Conservation (phyloP, 1,139 yeast genomes). For the Hanseniaspora gamundiae region DNA sequence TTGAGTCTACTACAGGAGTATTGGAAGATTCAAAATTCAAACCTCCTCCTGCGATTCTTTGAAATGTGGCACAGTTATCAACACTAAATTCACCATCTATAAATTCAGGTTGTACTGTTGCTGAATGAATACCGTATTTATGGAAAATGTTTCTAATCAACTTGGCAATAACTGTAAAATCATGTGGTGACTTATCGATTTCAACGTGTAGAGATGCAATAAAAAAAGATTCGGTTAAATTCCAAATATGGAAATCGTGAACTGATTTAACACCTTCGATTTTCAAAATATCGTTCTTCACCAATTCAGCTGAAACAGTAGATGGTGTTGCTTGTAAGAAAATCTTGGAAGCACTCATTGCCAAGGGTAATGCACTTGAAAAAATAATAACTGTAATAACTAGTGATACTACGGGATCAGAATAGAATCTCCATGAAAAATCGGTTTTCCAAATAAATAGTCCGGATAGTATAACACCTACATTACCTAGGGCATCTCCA, state of each 20-base stretch:
- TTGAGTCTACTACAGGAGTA: background rate
- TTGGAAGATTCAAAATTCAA: conserved; percentile 7
- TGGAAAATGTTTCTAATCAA: conserved; percentile 72
- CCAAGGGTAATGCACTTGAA: conserved; percentile 82
- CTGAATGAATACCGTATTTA: conserved; percentile 78
- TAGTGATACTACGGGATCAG: conserved; percentile 79
- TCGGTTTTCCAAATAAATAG: conserved; percentile 88
- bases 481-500: conserved; percentile 92
- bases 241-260: conserved; percentile 97
- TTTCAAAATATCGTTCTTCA: conserved; percentile 51
- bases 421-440: conserved; percentile 73
- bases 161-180: conserved; percentile 60
- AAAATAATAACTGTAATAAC: conserved; percentile 80
- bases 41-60: conserved; percentile 27
- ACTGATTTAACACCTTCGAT: conserved; percentile 70
- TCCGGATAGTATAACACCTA: conserved; percentile 88
- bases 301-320: conserved; percentile 61
- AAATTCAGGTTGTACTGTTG: conserved; percentile 92
- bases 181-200: conserved; percentile 47
- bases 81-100: conserved; percentile 20
- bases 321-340: conserved; percentile 88
- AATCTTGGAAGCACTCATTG: conserved; percentile 77
- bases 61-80: conserved; percentile 24
- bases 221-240: conserved; percentile 72
- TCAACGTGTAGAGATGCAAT: conserved; percentile 88